Evolutionary conservation across 306 rosid genomes (phyloP).

Genomic region (Lathyrus aphaca): DNA sequence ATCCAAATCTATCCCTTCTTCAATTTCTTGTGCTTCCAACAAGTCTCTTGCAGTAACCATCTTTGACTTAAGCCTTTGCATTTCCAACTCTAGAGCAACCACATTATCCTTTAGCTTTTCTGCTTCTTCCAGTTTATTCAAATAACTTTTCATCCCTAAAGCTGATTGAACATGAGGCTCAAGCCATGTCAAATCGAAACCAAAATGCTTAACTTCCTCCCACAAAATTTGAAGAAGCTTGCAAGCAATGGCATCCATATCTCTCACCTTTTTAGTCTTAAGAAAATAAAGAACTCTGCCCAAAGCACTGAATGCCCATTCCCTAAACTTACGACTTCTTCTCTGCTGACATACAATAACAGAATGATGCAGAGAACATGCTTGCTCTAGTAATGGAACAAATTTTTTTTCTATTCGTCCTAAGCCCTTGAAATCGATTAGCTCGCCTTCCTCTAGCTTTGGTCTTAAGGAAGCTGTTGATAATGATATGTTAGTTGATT

Average conservation of each 20-base stretch:
- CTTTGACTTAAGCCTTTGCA: conserved; percentile 20
- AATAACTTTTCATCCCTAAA: conserved; percentile 25
- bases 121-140: conserved; percentile 24
- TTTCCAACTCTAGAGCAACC: conserved; percentile 22
- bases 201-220: conserved; percentile 36
- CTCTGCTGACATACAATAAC: conserved; percentile 14
- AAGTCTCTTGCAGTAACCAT: conserved; percentile 1
- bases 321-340: conserved; percentile 16
- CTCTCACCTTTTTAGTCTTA: neutral
- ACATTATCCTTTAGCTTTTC: conserved; percentile 8
- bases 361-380: conserved; percentile 30
- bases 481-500: neutral
- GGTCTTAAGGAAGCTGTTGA: neutral
- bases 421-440: conserved; percentile 7
- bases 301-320: conserved; percentile 43
- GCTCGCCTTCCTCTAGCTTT: neutral
- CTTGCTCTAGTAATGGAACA: conserved; percentile 26
- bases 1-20: conserved; percentile 25
- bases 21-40: conserved; percentile 3
- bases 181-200: conserved; percentile 40
- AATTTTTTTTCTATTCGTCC: neutral
- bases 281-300: conserved; percentile 38
- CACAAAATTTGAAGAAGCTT: conserved; percentile 29
- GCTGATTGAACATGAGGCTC: conserved; percentile 40
- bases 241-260: neutral